Percentiles rank a stretch among this genome's conserved stretches.
These are phyloP conservation scores for Oryza brachyantha DNA, from an alignment of 176 grass and related monocot genomes.

Conservation along the genomic window DNA sequence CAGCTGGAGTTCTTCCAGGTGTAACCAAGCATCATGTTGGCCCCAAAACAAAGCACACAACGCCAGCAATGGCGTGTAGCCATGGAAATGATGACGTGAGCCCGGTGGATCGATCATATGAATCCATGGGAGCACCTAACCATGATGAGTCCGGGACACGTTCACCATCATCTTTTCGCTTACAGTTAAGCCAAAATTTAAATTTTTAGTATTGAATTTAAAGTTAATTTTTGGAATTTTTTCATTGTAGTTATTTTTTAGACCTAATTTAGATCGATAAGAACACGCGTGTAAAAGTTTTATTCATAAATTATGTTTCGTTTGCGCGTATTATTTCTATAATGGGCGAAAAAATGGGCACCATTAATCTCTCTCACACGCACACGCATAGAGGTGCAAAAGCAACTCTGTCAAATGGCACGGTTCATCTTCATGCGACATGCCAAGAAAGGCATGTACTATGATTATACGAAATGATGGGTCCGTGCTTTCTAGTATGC, in stretches of 20 bases:
- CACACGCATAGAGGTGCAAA: background rate
- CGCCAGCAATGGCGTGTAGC: background rate
- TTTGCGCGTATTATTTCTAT: too few relatives aligned
- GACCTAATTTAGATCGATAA: too few relatives aligned
- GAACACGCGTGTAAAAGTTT: too few relatives aligned
- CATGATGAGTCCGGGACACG: conserved; percentile 16
- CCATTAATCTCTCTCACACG: background rate
- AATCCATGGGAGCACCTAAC: background rate
- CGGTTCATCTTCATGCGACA: conserved; percentile 32
- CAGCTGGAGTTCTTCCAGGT: conserved; percentile 10
- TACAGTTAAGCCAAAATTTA: too few relatives aligned
- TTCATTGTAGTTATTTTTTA: too few relatives aligned
- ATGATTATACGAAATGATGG: conserved; percentile 22
- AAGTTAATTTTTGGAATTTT: too few relatives aligned
- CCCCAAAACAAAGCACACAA: background rate
- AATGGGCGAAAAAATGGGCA: too few relatives aligned
- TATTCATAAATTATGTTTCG: too few relatives aligned
- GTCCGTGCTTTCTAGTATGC: background rate
- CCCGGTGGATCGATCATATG: background rate
- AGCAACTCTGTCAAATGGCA: background rate
- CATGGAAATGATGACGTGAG: background rate
- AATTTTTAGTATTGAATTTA: too few relatives aligned
- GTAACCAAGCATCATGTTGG: conserved; percentile 8
- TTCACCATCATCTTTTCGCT: too few relatives aligned
- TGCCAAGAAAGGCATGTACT: conserved; percentile 28